Base-by-base conservation (phyloP, 495 filamentous ascomycete species). In the Podospora appendiculata region DNA sequence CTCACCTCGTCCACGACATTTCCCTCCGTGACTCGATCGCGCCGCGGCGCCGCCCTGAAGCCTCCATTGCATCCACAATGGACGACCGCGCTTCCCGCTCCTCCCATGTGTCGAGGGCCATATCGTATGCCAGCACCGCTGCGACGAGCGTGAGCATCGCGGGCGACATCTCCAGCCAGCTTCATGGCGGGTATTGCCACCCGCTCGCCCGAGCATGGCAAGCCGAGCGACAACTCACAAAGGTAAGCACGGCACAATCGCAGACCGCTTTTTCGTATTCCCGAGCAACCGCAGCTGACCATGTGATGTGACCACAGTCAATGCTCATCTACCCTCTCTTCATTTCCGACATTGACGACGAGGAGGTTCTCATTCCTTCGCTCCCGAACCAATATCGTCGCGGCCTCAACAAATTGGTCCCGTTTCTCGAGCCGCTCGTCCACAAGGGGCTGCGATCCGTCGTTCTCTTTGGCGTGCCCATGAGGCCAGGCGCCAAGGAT, bases 321-420 rank as follows among this genome's bases (percentile, higher is more conserved):
- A 97, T 97, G 92, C 81, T 98, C 58, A 95, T 98, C 48, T 96
- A 94, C 68, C 93, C 93, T 3, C 79, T 98, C 41, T 98, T 98
- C 73, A 86, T 98, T 57, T 93, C 93, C 52, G 93, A 97, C 69
- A 81, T 87, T 50, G 85, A 89, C 13, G 87, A 98, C 60, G 92
- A 97, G 72, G 89, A 95, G 70, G 88, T 84, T 4, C 79, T 87
- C 9, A 92, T 98, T 45, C 84, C 90, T 40, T 95, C 90, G 39
- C 79, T 98, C 3, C 93, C 93, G 10, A 85, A 86, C 60, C 92
- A 96, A 70, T 70, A 83, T 69, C 90, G 92, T 50, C 83, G 88
- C 49, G 91, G 94, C 44, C 58, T 97, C 62, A 95, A 95, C 69
- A 89, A 83, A 51, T 60, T 97, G 50, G 71, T 93, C 10, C 83